Base-by-base conservation (phyloP, 148 eudicot species). In the Nyssa sinensis region DNA sequence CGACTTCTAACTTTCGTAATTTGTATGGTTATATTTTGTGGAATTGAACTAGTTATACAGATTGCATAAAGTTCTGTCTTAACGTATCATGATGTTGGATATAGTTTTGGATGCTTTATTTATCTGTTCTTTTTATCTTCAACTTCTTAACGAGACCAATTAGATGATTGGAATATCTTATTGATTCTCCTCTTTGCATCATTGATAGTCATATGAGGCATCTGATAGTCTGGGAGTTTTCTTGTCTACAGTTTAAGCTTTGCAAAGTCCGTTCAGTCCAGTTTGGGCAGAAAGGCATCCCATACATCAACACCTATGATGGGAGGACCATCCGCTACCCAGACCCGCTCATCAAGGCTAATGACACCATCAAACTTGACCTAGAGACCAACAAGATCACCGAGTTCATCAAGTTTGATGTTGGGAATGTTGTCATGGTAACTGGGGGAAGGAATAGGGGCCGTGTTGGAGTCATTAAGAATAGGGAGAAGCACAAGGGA, bases 401-500 rank as follows among this genome's bases (percentile, higher is more conserved):
- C 55, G 88, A 85, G 55, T 85, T 85, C 76, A 85, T 85, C 76
- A 85, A 85, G 78, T 85, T 85, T 65, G 88, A 85, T 79, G 89
- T 86, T 14, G 89, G 89, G 1, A 86, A 86, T 81, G 89, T 86
- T 71, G 89, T 86, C 1, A 86, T 86, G 89, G 89, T 86, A 68
- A 86, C 89, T 64, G 89, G 89, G 53, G 89, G 89, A 63, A 81
- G 89, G 64, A 86, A 86, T 65, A 86, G 85, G 64, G 87, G 89
- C 7, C 85, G 88, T 61, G 87, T 84, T 81, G 88, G 88, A 16
- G 66, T 85, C 16, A 71, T 85, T 70, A 86, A 86, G 82, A 86
- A 76, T 74, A 80, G 89, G 74, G 89, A 86, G 77, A 86, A 86
- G 81, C 89, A 86, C 41, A 86, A 86, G 83, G 89, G 89, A 11